Percentiles rank a stretch among this genome's conserved stretches.
Conservation (phyloP, 495 filamentous ascomycete species). For the Hypoxylon lenormandii region DNA sequence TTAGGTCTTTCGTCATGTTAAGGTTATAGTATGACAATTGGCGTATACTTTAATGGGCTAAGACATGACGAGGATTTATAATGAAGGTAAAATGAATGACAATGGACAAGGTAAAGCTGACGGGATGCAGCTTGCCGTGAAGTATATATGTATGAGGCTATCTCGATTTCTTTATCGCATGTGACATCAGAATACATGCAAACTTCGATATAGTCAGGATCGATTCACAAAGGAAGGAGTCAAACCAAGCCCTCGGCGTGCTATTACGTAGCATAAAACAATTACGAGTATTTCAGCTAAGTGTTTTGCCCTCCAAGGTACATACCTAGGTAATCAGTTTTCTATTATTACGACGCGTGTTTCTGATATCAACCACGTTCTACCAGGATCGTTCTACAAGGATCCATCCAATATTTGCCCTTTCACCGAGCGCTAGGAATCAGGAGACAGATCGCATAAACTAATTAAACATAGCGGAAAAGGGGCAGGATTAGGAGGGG, state of each 20-base stretch:
- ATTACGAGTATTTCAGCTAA: slow-evolving; percentile 14
- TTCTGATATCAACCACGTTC: slow-evolving; percentile 40
- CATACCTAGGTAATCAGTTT: slow-evolving; percentile 25
- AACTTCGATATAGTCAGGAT: slow-evolving; percentile 10
- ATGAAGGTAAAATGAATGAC: not conserved
- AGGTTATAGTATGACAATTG: no score
- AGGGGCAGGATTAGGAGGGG: slow-evolving; percentile 17
- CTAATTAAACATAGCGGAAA: slow-evolving; percentile 42
- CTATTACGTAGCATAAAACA: slow-evolving; percentile 6
- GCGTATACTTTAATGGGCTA: no score
- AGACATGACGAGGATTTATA: no score
- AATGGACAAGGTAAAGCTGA: slow-evolving; percentile 3
- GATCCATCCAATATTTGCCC: slow-evolving; percentile 33
- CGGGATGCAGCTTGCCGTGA: not conserved
- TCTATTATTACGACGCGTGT: slow-evolving; percentile 38
- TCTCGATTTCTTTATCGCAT: slow-evolving; percentile 21
- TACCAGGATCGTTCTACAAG: slow-evolving; percentile 42
- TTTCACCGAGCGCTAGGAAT: slow-evolving; percentile 31
- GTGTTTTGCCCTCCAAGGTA: slow-evolving; percentile 1
- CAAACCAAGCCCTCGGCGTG: not conserved
- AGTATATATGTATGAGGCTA: slow-evolving; percentile 4
- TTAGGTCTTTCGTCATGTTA: no score
- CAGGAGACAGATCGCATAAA: slow-evolving; percentile 34
- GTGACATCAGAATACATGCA: slow-evolving; percentile 6
- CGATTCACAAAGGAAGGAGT: slow-evolving; percentile 13